Evolutionary conservation across 352 stramenopile species (phyloP).

Genomic region (Globisporangium paddicum): DNA sequence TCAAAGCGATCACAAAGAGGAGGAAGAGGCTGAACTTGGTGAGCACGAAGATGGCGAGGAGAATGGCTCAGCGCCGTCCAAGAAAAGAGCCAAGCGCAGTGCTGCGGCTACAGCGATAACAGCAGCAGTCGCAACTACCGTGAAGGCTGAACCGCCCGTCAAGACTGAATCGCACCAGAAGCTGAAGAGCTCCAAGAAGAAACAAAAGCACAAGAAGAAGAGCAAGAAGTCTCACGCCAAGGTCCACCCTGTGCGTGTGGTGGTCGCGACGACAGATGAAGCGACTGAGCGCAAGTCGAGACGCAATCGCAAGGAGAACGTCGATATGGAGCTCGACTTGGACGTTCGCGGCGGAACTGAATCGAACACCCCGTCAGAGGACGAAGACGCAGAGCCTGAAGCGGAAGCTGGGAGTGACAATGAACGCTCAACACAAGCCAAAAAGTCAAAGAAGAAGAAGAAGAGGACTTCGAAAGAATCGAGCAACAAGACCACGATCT

Average conservation of each 20-base stretch:
- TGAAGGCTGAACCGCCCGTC: not conserved
- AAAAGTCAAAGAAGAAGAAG: not conserved
- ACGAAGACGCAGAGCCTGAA: constrained; percentile 6
- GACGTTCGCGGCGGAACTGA: constrained; percentile 28
- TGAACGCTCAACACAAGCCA: not conserved
- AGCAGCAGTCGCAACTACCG: not conserved
- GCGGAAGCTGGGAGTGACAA: constrained; percentile 7
- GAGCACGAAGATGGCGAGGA: constrained; percentile 1
- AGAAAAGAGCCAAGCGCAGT: constrained; percentile 2
- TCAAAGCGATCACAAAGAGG: not conserved
- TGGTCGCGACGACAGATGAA: constrained; percentile 44
- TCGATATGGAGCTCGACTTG: constrained; percentile 60
- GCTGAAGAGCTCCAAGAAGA: no score
- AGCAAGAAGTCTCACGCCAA: not conserved
- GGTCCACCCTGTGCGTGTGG: constrained; percentile 30
- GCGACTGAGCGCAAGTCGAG: constrained; percentile 37
- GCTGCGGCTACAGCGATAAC: not conserved
- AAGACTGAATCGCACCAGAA: not conserved
- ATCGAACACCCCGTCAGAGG: constrained; percentile 6
- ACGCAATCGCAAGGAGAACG: constrained; percentile 22
- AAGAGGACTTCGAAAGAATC: not conserved
- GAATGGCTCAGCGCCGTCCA: not conserved
- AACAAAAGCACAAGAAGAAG: not conserved
- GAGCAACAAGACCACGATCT: not conserved
- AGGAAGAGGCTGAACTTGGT: not conserved